Evolutionary conservation across 192 early-diverging fungal genomes (phyloP), one percentile per base, ranked within the genome.

Genomic region (Coemansia reversa): DNA sequence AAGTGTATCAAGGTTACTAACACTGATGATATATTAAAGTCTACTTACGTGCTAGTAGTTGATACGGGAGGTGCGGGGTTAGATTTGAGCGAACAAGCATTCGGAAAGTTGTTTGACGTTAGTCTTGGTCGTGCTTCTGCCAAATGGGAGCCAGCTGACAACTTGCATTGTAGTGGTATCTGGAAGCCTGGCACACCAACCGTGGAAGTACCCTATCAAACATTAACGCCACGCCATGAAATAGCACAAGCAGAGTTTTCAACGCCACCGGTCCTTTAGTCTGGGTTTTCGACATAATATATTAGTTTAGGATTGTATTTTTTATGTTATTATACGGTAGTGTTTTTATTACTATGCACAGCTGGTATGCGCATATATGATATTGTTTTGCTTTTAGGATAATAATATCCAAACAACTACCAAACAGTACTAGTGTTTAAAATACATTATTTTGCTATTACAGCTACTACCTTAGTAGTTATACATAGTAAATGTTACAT

Each of bases 51-150:
- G 35, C 50, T 86, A 28, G 85, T 79, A 2, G 82, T 86, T 7
- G 85, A 86, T 51, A 75, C 74, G 3, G 85, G 85, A 20, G 85
- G 85, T 1, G 51, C 58, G 2, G 85, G 85, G 12, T 60, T 86
- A 22, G 84, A 85, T 42, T 66, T 86, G 42, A 83, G 82, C 63
- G 69, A 74, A 32, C 72, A 72, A 20, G 60, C 75, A 54, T 86
- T 85, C 64, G 67, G 75, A 12, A 49, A 74, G 49, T 54, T 86
- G 30, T 84, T 86, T 35, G 63, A 76, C 4, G 79, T 84, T 22
- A 66, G 68, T 25, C 69, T 71, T 49, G 84, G 84, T 52, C 55
- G 79, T 5, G 79, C 74, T 6, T 70, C 81, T 8, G 85, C 85
- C 4, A 53, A 64, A 1, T 86, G 85, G 85, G 51, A 23, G 1